Conservation (phyloP, 257 asterid species). For the Solanum paucissectum region DNA sequence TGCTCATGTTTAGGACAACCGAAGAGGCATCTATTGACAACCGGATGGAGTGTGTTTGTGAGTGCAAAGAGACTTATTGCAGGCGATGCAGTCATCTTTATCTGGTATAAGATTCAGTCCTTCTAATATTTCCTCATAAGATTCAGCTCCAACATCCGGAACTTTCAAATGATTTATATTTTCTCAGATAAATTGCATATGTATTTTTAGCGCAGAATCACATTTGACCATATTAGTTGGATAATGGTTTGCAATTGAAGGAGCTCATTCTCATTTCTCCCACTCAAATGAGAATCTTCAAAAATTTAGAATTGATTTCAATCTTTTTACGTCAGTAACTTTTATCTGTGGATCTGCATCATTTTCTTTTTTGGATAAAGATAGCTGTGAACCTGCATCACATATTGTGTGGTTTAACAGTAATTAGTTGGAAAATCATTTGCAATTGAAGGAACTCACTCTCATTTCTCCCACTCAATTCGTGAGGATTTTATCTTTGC, state of each 20-base stretch:
- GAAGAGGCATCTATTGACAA: slow-evolving; percentile 92
- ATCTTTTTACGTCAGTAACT: neutral
- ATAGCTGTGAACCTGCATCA: neutral
- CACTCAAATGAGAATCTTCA: neutral
- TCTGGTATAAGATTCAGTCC: slow-evolving; percentile 48
- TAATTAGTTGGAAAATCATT: neutral
- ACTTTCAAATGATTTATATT: neutral
- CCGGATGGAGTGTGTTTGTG: slow-evolving; percentile 97
- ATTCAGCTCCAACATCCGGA: neutral
- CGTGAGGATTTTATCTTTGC: neutral
- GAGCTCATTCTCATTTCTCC: neutral
- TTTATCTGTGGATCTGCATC: neutral
- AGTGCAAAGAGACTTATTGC: slow-evolving; percentile 94
- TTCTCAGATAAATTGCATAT: neutral
- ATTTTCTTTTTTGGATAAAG: neutral
- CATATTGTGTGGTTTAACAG: neutral
- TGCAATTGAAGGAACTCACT: neutral
- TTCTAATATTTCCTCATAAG: neutral
- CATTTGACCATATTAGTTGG: neutral
- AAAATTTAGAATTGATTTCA: neutral
- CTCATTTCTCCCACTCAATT: neutral
- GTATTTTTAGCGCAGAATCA: neutral
- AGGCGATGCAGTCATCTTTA: slow-evolving; percentile 93
- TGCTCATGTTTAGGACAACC: slow-evolving; percentile 72
- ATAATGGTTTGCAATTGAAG: neutral